Evolutionary conservation across 345 rosid genomes (phyloP).

Genomic region (Capsella bursapastoris): DNA sequence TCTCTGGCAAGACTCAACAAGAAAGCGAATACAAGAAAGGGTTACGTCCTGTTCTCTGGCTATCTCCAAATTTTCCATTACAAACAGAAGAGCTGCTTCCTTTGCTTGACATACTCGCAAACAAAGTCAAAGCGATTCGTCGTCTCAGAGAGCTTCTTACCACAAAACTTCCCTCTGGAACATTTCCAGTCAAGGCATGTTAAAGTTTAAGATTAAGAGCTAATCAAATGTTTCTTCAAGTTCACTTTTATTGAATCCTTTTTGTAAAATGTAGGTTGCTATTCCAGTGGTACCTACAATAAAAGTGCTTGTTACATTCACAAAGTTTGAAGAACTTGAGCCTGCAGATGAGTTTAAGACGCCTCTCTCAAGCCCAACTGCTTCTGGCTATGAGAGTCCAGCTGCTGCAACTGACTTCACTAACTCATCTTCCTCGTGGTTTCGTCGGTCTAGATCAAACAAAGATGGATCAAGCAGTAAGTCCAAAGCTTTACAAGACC

Average conservation of each 20-base stretch:
- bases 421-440: conserved; percentile 83
- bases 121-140: conserved; percentile 96
- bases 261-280: conserved; percentile 72
- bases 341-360: conserved; percentile 84
- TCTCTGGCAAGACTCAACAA: conserved; percentile 56
- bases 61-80: conserved; percentile 80
- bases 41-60: conserved; percentile 92
- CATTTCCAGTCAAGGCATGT: conserved; percentile 94
- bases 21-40: conserved; percentile 96
- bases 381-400: conserved; percentile 71
- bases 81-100: conserved; percentile 96
- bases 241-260: background rate
- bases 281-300: conserved; percentile 97
- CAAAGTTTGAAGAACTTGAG: conserved; percentile 90
- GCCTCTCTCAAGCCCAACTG: conserved; percentile 86
- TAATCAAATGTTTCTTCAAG: background rate
- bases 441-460: conserved; percentile 70
- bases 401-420: conserved; percentile 45
- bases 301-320: conserved; percentile 83
- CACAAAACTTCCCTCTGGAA: conserved; percentile 89
- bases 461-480: conserved; percentile 54
- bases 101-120: conserved; percentile 95
- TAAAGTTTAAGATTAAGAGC: background rate
- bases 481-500: conserved; percentile 70
- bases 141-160: conserved; percentile 94